Percentiles rank a stretch among this genome's conserved stretches.
Conservation (phyloP, 208 protist genomes). For the Trichomonas gallinae region DNA sequence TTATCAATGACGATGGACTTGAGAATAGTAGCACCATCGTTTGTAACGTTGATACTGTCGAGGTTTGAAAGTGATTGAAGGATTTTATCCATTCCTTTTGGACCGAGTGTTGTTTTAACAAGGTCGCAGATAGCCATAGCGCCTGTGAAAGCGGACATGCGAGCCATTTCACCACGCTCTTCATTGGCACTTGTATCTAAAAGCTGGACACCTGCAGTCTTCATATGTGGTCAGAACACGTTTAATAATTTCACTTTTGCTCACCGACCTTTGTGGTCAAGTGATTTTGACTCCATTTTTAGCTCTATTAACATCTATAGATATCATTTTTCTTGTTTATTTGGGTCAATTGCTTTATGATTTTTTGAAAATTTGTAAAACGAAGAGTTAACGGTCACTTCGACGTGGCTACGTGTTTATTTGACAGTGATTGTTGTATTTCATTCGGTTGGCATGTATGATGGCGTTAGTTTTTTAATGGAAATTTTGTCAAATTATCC, state of each 20-base stretch:
- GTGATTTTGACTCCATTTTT: not conserved
- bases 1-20: conserved; percentile 94
- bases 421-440: too few species aligned
- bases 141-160: conserved; percentile 62
- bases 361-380: too few species aligned
- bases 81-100: conserved; percentile 96
- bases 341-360: too few species aligned
- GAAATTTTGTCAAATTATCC: too few species aligned
- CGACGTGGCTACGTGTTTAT: too few species aligned
- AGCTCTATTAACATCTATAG: too few species aligned
- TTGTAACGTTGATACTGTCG: conserved; percentile 80
- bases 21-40: conserved; percentile 99
- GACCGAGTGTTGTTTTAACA: conserved; percentile 96
- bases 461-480: too few species aligned
- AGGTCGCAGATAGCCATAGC: conserved; percentile 85
- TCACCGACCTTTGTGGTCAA: not conserved
- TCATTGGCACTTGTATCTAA: not conserved
- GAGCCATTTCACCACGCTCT: conserved; percentile 21
- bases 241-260: not conserved
- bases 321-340: too few species aligned
- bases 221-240: conserved; percentile 4
- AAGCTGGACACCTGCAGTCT: not conserved
- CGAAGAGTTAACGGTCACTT: too few species aligned
- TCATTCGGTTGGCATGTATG: too few species aligned
- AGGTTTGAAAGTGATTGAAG: conserved; percentile 54